Evolutionary conservation across 1,139 yeast genomes (phyloP).

Genomic region (Hanseniaspora sp.): DNA sequence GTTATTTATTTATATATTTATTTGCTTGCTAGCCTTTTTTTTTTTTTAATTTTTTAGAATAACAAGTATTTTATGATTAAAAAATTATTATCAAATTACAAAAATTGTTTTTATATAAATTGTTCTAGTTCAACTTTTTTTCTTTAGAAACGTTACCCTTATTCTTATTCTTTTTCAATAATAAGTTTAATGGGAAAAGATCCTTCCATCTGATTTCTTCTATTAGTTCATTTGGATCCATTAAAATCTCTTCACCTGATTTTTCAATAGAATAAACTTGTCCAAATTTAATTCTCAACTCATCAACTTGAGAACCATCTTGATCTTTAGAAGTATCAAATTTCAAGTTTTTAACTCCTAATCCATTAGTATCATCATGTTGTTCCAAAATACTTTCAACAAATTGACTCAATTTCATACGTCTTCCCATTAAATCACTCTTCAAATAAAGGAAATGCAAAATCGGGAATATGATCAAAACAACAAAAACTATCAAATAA

Average conservation of each 20-base stretch:
- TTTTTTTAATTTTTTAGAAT: no score
- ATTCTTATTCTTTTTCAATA: neutral
- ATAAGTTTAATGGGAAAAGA: constrained; percentile 9
- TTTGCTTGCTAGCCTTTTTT: no score
- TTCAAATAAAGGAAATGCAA: constrained; percentile 51
- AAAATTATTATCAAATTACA: no score
- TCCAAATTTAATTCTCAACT: constrained; percentile 52
- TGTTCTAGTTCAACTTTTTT: neutral
- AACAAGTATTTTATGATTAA: no score
- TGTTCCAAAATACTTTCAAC: constrained; percentile 42
- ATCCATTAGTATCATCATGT: constrained; percentile 49
- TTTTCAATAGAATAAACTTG: constrained; percentile 61
- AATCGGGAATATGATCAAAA: constrained; percentile 41
- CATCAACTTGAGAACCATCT: constrained; percentile 41
- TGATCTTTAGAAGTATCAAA: constrained; percentile 28
- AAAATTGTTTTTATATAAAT: neutral
- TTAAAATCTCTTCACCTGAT: constrained; percentile 33
- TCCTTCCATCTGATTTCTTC: constrained; percentile 12
- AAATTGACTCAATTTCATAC: constrained; percentile 44
- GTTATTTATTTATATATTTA: no score
- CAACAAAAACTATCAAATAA: constrained; percentile 39
- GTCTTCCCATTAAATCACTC: constrained; percentile 51
- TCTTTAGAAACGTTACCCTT: neutral
- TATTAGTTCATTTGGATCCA: constrained; percentile 20
- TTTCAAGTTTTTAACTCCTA: constrained; percentile 27